Base-by-base conservation (phyloP, 306 rosid genomes). In the Castanea sativa region DNA sequence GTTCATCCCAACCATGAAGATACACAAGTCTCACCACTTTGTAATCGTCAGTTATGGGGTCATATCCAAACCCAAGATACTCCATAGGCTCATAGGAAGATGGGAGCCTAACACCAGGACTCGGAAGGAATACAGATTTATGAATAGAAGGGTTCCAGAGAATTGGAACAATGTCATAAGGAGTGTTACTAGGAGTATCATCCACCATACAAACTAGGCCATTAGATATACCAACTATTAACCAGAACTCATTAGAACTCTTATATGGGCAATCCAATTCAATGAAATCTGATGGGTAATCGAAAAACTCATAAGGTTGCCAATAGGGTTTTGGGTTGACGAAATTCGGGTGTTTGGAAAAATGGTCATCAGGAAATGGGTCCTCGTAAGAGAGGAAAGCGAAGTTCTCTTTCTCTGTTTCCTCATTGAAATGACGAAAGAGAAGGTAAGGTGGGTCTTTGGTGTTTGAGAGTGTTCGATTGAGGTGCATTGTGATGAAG, bases 61-160 rank as follows among this genome's bases (percentile, higher is more conserved):
- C 79, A 74, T 35, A 67, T 13, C 83, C 83, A 29, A 80, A 80
- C 5, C 78, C 79, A 63, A 61, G 30, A 53, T 23, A 63, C 35
- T 32, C 18, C 10, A 21, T 14, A 2, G 6, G 30, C 8, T 4
- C 15, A 6, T 0, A 5, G 32, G 13, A 0, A 9, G 58, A 32
- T 3, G 73, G 23, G 43, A 20, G 2, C 0, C 53, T 12, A 16
- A 19, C 13, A 1, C 13, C 27, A 43, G 75, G 79, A 19, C 63
- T 35, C 11, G 69, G 45, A 55, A 79, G 18, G 1, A 16, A n/a
- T 7, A 73, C 11, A 38, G 7, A 18, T 72, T 53, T 73, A 33
- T 35, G 32, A 35, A 79, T 64, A 14, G 57, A 64, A 4, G 83
- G 83, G 59, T 79, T 73, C 83, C 78, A 73, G 2, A 73, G 57